phyloP scores from a whole-genome alignment of 2,329 filamentous ascomycete species.

The Anisogramma anomala region DNA sequence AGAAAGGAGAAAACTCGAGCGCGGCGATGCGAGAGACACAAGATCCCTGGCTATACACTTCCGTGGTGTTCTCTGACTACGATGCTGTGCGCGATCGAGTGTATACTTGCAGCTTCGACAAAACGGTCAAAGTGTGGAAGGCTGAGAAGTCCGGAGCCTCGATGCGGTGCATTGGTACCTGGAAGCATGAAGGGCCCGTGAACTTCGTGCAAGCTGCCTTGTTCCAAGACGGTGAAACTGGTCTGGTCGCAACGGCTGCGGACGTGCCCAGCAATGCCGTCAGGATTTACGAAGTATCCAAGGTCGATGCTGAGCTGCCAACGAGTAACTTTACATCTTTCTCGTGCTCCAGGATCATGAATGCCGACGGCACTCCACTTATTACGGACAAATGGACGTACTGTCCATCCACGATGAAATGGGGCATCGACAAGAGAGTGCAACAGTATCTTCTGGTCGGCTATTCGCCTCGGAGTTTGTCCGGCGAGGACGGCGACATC shows the following conservation, averaged over 20 bases:
- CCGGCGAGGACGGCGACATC: slow-evolving; percentile 43
- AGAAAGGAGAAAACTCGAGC: slow-evolving; percentile 42
- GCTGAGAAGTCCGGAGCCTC: slow-evolving; percentile 26
- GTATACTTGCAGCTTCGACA: slow-evolving; percentile 52
- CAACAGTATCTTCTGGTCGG: slow-evolving; percentile 47
- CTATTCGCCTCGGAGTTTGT: slow-evolving; percentile 48
- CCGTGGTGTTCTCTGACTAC: slow-evolving; percentile 51
- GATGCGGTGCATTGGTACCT: slow-evolving; percentile 38
- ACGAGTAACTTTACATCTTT: slow-evolving; percentile 27
- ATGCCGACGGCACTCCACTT: slow-evolving; percentile 21
- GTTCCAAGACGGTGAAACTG: slow-evolving; percentile 23
- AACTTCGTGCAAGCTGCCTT: slow-evolving; percentile 50
- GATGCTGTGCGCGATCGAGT: slow-evolving; percentile 32
- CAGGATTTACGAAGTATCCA: slow-evolving; percentile 41
- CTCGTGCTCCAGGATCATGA: slow-evolving; percentile 28
- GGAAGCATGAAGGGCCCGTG: slow-evolving; percentile 46
- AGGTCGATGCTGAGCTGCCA: slow-evolving; percentile 21
- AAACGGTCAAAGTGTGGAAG: slow-evolving; percentile 49
- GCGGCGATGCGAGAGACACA: slow-evolving; percentile 47
- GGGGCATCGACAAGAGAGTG: slow-evolving; percentile 37
- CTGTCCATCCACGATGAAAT: slow-evolving; percentile 51
- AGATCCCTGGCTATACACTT: slow-evolving; percentile 52
- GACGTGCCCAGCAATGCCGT: slow-evolving; percentile 44
- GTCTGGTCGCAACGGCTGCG: slow-evolving; percentile 47
- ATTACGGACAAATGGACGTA: slow-evolving; percentile 45